These are phyloP conservation scores for Lentinula aciculospora DNA, from an alignment of 768 basidiomycete species.

Conservation along the genomic window DNA sequence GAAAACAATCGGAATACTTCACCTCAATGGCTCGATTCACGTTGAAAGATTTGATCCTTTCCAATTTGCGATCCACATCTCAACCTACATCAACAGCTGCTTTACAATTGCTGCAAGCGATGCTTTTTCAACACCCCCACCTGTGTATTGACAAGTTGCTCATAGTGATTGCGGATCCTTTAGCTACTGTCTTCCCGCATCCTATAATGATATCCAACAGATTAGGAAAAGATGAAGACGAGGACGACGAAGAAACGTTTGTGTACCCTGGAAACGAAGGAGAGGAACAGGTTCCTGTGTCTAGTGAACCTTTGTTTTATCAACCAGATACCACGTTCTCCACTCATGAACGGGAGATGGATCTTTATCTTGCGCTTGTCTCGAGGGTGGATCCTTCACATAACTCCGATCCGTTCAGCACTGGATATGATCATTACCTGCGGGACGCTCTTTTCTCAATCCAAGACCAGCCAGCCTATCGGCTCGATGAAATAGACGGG, in stretches of 20 bases:
- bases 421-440: constrained; percentile 81
- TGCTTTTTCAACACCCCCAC: constrained; percentile 66
- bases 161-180: constrained; percentile 59
- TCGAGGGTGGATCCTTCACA: constrained; percentile 74
- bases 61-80: constrained; percentile 68
- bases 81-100: constrained; percentile 69
- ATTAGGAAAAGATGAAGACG: constrained; percentile 36
- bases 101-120: constrained; percentile 72
- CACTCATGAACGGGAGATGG: constrained; percentile 84
- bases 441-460: constrained; percentile 67
- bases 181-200: constrained; percentile 71
- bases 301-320: constrained; percentile 33
- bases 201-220: constrained; percentile 34
- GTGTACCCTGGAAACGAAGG: constrained; percentile 21
- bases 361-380: constrained; percentile 70
- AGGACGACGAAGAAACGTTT: constrained; percentile 19
- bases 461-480: constrained; percentile 59
- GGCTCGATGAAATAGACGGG: constrained; percentile 33
- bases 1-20: constrained; percentile 74
- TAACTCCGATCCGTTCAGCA: constrained; percentile 69
- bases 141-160: constrained; percentile 64
- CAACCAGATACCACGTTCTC: constrained; percentile 71
- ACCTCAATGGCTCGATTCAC: constrained; percentile 87
- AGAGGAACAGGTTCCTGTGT: constrained; percentile 8
- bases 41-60: constrained; percentile 79